Conservation (phyloP, 1,139 yeast genomes). For the Yamadazyma jaroonii region DNA sequence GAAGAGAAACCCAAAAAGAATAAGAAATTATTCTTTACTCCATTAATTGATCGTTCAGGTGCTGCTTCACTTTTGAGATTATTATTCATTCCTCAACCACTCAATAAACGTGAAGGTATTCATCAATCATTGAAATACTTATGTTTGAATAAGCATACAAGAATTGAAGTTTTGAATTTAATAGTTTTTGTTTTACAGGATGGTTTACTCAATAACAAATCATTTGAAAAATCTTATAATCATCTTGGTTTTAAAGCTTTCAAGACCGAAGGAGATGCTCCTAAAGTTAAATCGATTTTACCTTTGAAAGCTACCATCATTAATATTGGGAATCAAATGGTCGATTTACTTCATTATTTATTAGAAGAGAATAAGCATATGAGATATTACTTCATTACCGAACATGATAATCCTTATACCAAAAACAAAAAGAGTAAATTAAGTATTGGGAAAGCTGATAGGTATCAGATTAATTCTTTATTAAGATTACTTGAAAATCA, state of each 20-base stretch:
- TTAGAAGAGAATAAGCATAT: conserved; percentile 68
- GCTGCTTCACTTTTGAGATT: conserved; percentile 70
- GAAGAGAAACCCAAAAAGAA: conserved; percentile 10
- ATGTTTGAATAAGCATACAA: conserved; percentile 74
- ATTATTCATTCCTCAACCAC: conserved; percentile 71
- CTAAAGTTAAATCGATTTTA: conserved; percentile 25
- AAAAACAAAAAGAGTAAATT: conserved; percentile 40
- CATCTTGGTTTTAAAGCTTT: conserved; percentile 44
- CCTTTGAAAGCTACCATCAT: conserved; percentile 68
- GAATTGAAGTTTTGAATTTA: conserved; percentile 73
- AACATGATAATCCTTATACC: conserved; percentile 65
- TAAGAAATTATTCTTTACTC: conserved; percentile 51
- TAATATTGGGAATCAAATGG: conserved; percentile 70
- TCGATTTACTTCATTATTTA: conserved; percentile 72
- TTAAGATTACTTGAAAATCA: conserved; percentile 61
- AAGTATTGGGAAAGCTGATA: conserved; percentile 29
- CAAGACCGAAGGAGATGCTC: conserved; percentile 13
- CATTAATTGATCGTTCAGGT: conserved; percentile 74
- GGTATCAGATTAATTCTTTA: conserved; percentile 71
- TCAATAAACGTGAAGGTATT: conserved; percentile 60
- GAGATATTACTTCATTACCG: conserved; percentile 74
- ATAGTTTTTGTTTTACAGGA: conserved; percentile 71
- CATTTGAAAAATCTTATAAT: conserved; percentile 65
- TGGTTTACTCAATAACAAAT: conserved; percentile 59
- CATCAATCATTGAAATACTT: conserved; percentile 66